phyloP scores from a whole-genome alignment of 148 eudicot genomes.

The Chenopodium formosanum region DNA sequence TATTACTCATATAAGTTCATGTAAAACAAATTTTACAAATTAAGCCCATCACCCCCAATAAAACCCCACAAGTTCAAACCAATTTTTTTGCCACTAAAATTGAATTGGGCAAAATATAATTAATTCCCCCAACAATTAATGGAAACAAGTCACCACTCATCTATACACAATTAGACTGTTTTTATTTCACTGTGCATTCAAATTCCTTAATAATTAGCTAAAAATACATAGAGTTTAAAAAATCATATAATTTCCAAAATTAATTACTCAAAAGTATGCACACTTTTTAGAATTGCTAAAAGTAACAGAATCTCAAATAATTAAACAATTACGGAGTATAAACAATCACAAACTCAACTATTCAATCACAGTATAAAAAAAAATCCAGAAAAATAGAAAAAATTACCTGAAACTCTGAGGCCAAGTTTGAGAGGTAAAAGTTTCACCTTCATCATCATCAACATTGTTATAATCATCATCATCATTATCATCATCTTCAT shows the following conservation, averaged over 20 bases:
- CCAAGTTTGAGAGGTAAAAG: slow-evolving; percentile 56
- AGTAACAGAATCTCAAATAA: background rate
- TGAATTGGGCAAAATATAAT: background rate
- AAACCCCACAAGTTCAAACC: background rate
- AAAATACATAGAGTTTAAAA: background rate
- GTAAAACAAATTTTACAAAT: background rate
- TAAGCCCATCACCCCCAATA: background rate
- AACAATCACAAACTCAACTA: background rate
- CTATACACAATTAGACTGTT: background rate
- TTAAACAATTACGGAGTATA: background rate
- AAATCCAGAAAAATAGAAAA: slow-evolving; percentile 5
- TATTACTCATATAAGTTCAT: background rate
- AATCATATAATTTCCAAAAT: background rate
- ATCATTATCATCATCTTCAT: slow-evolving; percentile 19
- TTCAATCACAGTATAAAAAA: background rate
- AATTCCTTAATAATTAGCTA: background rate
- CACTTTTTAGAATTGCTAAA: background rate
- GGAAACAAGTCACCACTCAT: background rate
- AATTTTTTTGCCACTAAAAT: background rate
- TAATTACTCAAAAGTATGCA: background rate
- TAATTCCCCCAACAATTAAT: too few species aligned
- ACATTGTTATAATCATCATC: slow-evolving; percentile 14
- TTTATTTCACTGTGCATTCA: background rate
- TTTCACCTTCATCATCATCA: slow-evolving; percentile 20
- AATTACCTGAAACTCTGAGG: slow-evolving; percentile 67